These are phyloP conservation scores for Oemleria cerasiformis DNA, from an alignment of 306 rosid genomes.

Conservation along the genomic window DNA sequence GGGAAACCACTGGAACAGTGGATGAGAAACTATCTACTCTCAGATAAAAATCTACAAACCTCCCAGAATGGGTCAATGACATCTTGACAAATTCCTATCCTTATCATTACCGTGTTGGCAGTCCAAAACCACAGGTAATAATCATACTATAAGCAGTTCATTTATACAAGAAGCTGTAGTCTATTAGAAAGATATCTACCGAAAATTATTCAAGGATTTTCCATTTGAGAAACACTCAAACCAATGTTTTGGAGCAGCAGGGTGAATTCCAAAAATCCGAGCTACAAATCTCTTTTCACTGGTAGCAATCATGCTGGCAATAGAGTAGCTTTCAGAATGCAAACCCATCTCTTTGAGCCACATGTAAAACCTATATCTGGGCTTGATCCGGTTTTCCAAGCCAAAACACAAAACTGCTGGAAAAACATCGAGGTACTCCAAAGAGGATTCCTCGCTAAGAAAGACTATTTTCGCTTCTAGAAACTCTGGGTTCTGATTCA, in stretches of 20 bases:
- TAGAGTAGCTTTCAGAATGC: slow-evolving; percentile 41
- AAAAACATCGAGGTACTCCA: slow-evolving; percentile 42
- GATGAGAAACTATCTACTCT: neutral
- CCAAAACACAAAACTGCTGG: slow-evolving; percentile 62
- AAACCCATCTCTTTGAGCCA: slow-evolving; percentile 63
- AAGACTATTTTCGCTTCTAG: slow-evolving; percentile 55
- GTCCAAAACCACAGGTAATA: neutral
- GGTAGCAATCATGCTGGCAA: slow-evolving; percentile 67
- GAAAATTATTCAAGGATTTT: neutral
- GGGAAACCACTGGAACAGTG: neutral
- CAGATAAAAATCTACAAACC: slow-evolving; percentile 4
- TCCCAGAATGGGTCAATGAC: neutral
- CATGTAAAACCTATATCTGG: slow-evolving; percentile 57
- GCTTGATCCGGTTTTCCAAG: slow-evolving; percentile 71
- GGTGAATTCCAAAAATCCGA: slow-evolving; percentile 51
- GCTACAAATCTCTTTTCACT: slow-evolving; percentile 54
- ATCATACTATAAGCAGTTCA: neutral
- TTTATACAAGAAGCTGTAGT: neutral
- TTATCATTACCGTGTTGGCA: neutral
- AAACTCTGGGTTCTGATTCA: slow-evolving; percentile 56
- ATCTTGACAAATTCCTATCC: neutral
- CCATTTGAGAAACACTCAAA: slow-evolving; percentile 50
- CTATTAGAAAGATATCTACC: neutral
- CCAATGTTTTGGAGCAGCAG: slow-evolving; percentile 80
- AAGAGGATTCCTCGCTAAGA: slow-evolving; percentile 43